Conservation (phyloP, 2,329 filamentous ascomycete genomes). For the Monascus ruber region DNA sequence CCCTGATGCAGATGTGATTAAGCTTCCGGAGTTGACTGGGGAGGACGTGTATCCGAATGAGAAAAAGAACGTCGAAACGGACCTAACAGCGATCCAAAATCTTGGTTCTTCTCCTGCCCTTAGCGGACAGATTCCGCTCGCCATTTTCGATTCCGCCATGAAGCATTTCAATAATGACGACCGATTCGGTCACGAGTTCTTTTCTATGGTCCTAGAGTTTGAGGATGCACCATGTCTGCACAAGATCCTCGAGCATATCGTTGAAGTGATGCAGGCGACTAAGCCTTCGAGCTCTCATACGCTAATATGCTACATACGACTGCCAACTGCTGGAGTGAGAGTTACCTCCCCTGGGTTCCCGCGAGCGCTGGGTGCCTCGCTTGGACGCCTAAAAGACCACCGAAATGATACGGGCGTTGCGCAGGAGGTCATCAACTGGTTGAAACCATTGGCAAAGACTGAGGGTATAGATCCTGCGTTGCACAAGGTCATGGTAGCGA, state of each 20-base stretch:
- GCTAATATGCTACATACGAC: slow-evolving; percentile 58
- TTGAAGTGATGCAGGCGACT: slow-evolving; percentile 48
- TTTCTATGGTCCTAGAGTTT: slow-evolving; percentile 65
- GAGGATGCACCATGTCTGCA: slow-evolving; percentile 51
- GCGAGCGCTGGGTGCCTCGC: slow-evolving; percentile 52
- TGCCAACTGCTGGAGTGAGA: slow-evolving; percentile 56
- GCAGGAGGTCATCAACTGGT: slow-evolving; percentile 37
- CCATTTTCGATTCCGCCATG: slow-evolving; percentile 78
- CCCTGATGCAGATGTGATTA: slow-evolving; percentile 45
- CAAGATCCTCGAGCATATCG: slow-evolving; percentile 61
- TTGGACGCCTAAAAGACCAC: slow-evolving; percentile 50
- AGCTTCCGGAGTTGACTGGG: slow-evolving; percentile 47
- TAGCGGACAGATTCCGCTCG: slow-evolving; percentile 84
- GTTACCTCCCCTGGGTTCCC: slow-evolving; percentile 60
- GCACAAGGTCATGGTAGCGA: slow-evolving; percentile 38
- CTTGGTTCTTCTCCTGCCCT: slow-evolving; percentile 65
- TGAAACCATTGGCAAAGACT: slow-evolving; percentile 35
- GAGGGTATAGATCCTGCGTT: slow-evolving; percentile 43
- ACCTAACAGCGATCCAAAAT: slow-evolving; percentile 49
- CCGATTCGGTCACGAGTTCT: slow-evolving; percentile 62
- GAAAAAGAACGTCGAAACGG: slow-evolving; percentile 41
- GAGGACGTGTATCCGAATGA: slow-evolving; percentile 49
- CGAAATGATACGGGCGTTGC: slow-evolving; percentile 32
- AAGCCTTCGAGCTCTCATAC: slow-evolving; percentile 53
- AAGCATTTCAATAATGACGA: slow-evolving; percentile 62